A percentile compares a stretch with the other conserved stretches of the same genome.
Evolutionary conservation across 805 yeast species (phyloP).

Genomic region (Pichia membranifaciens): DNA sequence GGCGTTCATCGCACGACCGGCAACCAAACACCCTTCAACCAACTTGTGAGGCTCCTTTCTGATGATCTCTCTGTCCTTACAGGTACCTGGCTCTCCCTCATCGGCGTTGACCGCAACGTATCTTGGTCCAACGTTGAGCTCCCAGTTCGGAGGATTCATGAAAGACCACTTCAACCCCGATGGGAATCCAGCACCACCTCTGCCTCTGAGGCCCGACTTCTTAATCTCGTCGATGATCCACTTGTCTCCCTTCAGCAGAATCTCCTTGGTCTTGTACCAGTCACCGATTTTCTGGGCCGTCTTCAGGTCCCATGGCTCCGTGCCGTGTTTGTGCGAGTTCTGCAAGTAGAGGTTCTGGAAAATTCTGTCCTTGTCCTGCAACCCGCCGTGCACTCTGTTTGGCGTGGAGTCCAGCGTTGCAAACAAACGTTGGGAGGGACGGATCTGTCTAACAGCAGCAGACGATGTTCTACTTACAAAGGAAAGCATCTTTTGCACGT

Average conservation of each 20-base stretch:
- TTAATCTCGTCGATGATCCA: conserved; percentile 90
- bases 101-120: conserved; percentile 87
- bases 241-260: conserved; percentile 72
- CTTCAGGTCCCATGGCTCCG: conserved; percentile 50
- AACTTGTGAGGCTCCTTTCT: conserved; percentile 90
- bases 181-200: conserved; percentile 95
- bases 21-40: conserved; percentile 84
- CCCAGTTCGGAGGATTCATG: conserved; percentile 96
- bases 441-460: conserved; percentile 2
- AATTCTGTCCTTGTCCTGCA: conserved; percentile 77
- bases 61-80: conserved; percentile 87
- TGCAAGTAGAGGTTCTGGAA: conserved; percentile 69
- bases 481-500: conserved; percentile 11
- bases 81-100: conserved; percentile 94
- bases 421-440: conserved; percentile 17
- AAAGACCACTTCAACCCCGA: conserved; percentile 88
- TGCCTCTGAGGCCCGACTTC: conserved; percentile 78
- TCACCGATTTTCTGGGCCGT: conserved; percentile 78
- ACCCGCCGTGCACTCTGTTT: conserved; percentile 60
- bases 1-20: conserved; percentile 91
- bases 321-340: conserved; percentile 55
- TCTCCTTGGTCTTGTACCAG: conserved; percentile 89
- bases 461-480: conserved; percentile 1
- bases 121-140: conserved; percentile 82
- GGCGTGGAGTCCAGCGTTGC: conserved; percentile 47